Evolutionary conservation across 257 asterid genomes (phyloP), one percentile per base, ranked within the genome.

Genomic region (Lycium ferocissimum): DNA sequence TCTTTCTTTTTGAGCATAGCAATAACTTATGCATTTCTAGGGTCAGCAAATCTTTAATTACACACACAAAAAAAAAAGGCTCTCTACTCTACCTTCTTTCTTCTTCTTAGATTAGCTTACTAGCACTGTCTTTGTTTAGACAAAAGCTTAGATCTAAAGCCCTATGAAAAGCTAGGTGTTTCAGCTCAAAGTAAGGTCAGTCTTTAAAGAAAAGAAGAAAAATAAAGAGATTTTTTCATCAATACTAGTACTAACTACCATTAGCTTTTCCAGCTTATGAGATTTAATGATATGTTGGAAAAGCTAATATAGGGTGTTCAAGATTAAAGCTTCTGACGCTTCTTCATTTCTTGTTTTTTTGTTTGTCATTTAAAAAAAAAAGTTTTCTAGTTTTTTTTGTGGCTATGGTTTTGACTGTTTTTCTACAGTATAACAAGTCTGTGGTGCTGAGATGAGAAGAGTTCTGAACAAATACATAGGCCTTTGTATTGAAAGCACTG

Each of bases 401-500:
- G 45, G 81, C 62, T 22, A 75, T 75, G 62, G 81, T 49, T 49
- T 49, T 75, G 45, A 20, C 73, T 67, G n/a, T 47, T 57, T 61
- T 82, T 33, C 82, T 85, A 76, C 65, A 79, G 86, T 15, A 83
- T 84, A 89, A 87, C 92, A 89, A 91, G 73, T 35, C 51, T 66
- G 86, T 76, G 84, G 85, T 58, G 84, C 62, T 49, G 58, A 73
- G 78, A 37, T 38, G 66, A 35, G 66, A 6, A 45, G 84, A 62
- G 67, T 83, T 84, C 85, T 87, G 89, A 85, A 82, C 83, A 81
- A 86, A 70, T 63, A 84, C 75, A 57, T 89, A 89, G 87, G 84
- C 87, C 88, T 86, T 88, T 89, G 86, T 76, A 87, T 87, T 86
- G 89, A 88, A 63, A 85, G 84, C 87, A 80, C 90, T 82, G 93